Base-by-base conservation (phyloP, 352 stramenopile genomes). In the Phytopythium litorale region DNA sequence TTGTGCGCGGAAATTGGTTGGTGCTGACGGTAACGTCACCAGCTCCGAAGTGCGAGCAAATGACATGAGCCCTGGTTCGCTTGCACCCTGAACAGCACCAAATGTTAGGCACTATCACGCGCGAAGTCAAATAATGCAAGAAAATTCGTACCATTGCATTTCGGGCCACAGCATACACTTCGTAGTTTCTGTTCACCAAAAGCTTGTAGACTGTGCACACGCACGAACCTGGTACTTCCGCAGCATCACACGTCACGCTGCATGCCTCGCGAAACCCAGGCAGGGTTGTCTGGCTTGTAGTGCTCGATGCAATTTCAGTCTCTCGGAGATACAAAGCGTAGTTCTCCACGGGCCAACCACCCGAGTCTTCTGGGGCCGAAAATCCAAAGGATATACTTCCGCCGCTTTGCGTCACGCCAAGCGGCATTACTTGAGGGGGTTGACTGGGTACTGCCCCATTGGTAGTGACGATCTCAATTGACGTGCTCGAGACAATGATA, bases 371-470 rank as follows among this genome's bases (percentile, higher is more conserved):
- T 0, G 77, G 70, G 8, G 55, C 42, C 9, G 19, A 48, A 32
- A 88, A 64, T n/a, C 61, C 58, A 35, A 90, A 61, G 25, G 58
- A 62, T 9, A 90, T 51, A 16, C 75, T 64, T 7, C 81, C 81
- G 16, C 63, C 72, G 9, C 64, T 63, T 46, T 62, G 66, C 5
- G 71, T 63, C 1, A 56, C 43, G 11, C 37, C 63, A 11, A 72
- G 48, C 23, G 72, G 37, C 28, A 40, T 67, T 16, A 72, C 64
- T 9, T 46, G 37, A 16, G 59, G 58, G 16, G 73, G 60, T 19
- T 46, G 46, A 0, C 40, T 50, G 7, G 76, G 78, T 4, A 63
- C 9, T 3, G 58, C 59, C 18, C 72, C 67, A 43, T 49, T 42
- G 12, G 60, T 45, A 2, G 78, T 88, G 15, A 8, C 37, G 12